Percentiles rank a stretch among this genome's conserved stretches.
Evolutionary conservation across 1,284 basidiomycete species (phyloP).

Genomic region (Cryptococcus hybrid): DNA sequence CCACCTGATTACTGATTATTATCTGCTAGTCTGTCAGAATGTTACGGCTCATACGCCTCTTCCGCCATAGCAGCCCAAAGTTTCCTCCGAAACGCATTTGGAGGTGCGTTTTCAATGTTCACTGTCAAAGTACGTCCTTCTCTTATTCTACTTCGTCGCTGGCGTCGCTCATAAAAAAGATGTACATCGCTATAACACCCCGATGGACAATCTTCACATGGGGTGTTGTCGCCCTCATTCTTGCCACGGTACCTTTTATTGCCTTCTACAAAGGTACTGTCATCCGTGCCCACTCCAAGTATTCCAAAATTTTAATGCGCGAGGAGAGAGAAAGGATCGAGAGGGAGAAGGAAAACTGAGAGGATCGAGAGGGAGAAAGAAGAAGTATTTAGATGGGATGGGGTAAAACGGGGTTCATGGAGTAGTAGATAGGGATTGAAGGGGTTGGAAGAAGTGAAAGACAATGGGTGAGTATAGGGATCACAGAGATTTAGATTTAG

Average conservation of each 20-base stretch:
- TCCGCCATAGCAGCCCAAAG: conserved; percentile 25
- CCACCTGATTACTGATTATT: not conserved
- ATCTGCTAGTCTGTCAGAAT: conserved; percentile 20
- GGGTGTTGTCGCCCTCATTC: conserved; percentile 18
- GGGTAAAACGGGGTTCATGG: no score
- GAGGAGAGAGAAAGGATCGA: conserved; percentile 36
- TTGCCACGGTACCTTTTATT: conserved; percentile 41
- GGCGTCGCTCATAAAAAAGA: not conserved
- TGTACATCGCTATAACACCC: conserved; percentile 22
- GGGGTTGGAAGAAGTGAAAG: no score
- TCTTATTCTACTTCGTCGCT: not conserved
- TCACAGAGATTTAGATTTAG: no score
- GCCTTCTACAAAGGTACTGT: conserved; percentile 39
- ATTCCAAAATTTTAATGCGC: conserved; percentile 38
- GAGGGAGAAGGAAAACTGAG: conserved; percentile 19
- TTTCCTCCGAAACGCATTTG: conserved; percentile 28
- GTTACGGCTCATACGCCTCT: conserved; percentile 25
- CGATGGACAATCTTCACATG: conserved; percentile 23
- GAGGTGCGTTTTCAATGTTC: conserved; percentile 24
- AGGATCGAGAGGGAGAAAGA: conserved; percentile 7
- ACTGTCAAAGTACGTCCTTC: conserved; percentile 7
- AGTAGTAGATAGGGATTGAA: no score
- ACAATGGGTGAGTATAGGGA: no score
- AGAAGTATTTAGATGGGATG: not conserved
- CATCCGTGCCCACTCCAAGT: conserved; percentile 36